phyloP scores from a whole-genome alignment of 345 rosid species.

The Brassica incana region DNA sequence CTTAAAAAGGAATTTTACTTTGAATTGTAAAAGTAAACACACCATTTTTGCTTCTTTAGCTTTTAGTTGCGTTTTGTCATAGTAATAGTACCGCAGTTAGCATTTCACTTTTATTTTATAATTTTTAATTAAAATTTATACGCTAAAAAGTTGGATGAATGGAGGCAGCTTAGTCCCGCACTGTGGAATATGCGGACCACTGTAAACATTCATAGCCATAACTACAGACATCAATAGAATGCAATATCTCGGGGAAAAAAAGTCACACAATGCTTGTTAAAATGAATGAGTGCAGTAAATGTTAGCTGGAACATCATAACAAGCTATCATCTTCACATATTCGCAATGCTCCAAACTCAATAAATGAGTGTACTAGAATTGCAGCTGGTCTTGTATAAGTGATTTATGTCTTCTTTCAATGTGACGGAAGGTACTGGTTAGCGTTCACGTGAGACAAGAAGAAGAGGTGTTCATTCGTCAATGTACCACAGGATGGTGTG shows the following conservation, averaged over 20 bases:
- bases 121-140: too few species aligned
- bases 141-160: too few species aligned
- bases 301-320: background rate
- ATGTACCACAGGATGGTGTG: conserved; percentile 13
- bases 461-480: background rate
- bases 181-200: too few species aligned
- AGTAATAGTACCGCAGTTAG: too few species aligned
- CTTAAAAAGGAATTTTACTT: background rate
- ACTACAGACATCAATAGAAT: too few species aligned
- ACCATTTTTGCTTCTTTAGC: background rate
- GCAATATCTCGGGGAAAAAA: too few species aligned
- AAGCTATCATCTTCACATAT: background rate
- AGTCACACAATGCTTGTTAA: background rate
- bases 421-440: background rate
- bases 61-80: too few species aligned
- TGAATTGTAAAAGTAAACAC: background rate
- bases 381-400: background rate
- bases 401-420: background rate
- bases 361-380: background rate
- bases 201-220: too few species aligned
- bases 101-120: too few species aligned
- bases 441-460: background rate
- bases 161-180: too few species aligned
- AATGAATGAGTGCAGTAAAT: background rate
- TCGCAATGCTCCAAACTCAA: too few species aligned